Base-by-base conservation (phyloP, 78 protist genomes). In the Anaeramoeba ignava region DNA sequence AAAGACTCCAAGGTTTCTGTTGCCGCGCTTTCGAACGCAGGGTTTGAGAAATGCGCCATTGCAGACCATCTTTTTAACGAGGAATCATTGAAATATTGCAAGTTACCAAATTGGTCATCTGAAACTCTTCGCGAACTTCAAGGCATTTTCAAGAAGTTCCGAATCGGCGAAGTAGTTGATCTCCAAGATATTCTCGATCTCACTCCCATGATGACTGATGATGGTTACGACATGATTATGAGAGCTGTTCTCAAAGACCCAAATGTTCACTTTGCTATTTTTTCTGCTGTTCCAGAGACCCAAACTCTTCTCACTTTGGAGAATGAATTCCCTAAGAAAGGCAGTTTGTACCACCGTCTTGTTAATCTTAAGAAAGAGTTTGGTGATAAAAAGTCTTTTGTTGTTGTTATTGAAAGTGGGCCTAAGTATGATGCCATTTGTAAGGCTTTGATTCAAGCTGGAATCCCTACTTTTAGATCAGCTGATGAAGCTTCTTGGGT, bases 401-500 rank as follows among this genome's bases (percentile, higher is more conserved):
- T 54, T 54, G 73, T 54, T 54, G 73, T 54, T 17, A 54, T 54
- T 54, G 73, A 54, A 54, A 27, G 36, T 27, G 73, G 73, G 8
- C 73, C 73, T 54, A 8, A 27, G 8, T 54, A 54, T 54, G 73
- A 8, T 54, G 36, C 73, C 17, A 27, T 54, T 17, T 8, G 8
- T 54, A 54, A 54, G 17, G 73, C 73, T 27, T 54, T 54, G 17
- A 54, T 27, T 54, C 36, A 27, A 8, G 73, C 73, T 27, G 73
- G 73, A 54, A 54, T 54, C 8, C 73, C 73, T 54, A 54, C 73
- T 54, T 54, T 54, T 17, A 54, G 73, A 54, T 54, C 73, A 54
- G 73, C 17, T 27, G 73, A 54, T 54, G 73, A 27, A 54, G 73
- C 73, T 27, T 54, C 73, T 27, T 27, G 17, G 17, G 17, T 54